Percentiles rank a stretch among this genome's conserved stretches.
These are phyloP conservation scores for Plasmodium vivax DNA, from an alignment of 169 alveolate species.

Conservation along the genomic window DNA sequence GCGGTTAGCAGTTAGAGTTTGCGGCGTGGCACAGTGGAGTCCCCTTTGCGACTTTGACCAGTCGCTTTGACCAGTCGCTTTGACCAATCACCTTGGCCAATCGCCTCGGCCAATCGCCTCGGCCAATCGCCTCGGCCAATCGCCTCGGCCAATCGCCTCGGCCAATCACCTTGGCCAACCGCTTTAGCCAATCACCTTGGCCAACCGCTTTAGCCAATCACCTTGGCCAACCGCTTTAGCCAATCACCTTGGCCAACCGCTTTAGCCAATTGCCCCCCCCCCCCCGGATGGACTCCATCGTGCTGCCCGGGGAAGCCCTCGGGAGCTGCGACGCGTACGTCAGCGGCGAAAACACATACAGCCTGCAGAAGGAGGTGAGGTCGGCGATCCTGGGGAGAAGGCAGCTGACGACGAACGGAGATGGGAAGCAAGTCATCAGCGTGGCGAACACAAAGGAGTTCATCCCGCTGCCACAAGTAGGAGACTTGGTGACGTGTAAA, in stretches of 20 bases:
- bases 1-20: no score
- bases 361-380: constrained; percentile 36
- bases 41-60: no score
- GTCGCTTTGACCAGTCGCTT: no score
- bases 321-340: constrained; percentile 7
- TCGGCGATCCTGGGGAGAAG: constrained; percentile 54
- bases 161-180: no score
- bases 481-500: constrained; percentile 63
- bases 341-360: constrained; percentile 43
- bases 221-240: no score
- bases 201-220: no score
- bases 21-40: not conserved
- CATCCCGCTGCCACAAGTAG: constrained; percentile 41
- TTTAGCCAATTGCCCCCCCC: not conserved
- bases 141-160: no score
- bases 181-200: no score
- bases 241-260: no score
- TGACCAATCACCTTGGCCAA: no score
- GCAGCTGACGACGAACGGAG: not conserved
- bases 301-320: constrained; percentile 59
- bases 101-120: no score
- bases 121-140: no score
- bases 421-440: constrained; percentile 16
- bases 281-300: constrained; percentile 27
- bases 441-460: constrained; percentile 15